These are phyloP conservation scores for Boletus semigastroideus DNA, from an alignment of 1,284 basidiomycete species.

Conservation along the genomic window DNA sequence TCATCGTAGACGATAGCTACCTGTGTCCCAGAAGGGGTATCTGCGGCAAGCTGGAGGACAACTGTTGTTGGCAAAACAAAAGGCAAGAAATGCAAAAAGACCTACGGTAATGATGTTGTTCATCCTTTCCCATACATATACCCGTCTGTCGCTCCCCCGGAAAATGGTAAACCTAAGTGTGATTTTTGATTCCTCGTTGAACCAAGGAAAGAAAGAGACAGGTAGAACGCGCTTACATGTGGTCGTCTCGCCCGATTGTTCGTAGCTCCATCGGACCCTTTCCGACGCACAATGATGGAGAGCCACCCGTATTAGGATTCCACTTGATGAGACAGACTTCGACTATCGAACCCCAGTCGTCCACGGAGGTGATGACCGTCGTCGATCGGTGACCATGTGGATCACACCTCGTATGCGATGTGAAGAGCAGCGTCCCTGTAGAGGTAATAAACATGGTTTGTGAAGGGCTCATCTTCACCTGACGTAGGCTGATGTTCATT, in stretches of 20 bases:
- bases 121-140: slow-evolving; percentile 12
- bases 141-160: slow-evolving; percentile 8
- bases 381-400: neutral
- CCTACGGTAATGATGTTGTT: slow-evolving; percentile 6
- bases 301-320: slow-evolving; percentile 4
- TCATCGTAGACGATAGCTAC: slow-evolving; percentile 13
- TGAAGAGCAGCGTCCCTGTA: slow-evolving; percentile 18
- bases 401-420: slow-evolving; percentile 2
- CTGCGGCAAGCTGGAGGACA: slow-evolving; percentile 6
- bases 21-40: neutral
- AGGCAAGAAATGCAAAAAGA: neutral
- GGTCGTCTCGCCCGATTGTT: neutral
- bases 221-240: slow-evolving; percentile 4
- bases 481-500: slow-evolving; percentile 24
- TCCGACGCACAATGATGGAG: slow-evolving; percentile 3
- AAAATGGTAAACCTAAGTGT: slow-evolving; percentile 6
- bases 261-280: slow-evolving; percentile 3
- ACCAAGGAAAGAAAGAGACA: too few relatives aligned
- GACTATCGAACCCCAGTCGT: slow-evolving; percentile 7
- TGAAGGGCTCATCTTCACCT: slow-evolving; percentile 7
- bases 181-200: neutral
- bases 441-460: slow-evolving; percentile 22
- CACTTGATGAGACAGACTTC: slow-evolving; percentile 18
- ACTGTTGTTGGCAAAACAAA: too few relatives aligned
- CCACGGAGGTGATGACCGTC: slow-evolving; percentile 16